Base-by-base conservation (phyloP, 2,329 filamentous ascomycete genomes). In the Xylaria digitata region DNA sequence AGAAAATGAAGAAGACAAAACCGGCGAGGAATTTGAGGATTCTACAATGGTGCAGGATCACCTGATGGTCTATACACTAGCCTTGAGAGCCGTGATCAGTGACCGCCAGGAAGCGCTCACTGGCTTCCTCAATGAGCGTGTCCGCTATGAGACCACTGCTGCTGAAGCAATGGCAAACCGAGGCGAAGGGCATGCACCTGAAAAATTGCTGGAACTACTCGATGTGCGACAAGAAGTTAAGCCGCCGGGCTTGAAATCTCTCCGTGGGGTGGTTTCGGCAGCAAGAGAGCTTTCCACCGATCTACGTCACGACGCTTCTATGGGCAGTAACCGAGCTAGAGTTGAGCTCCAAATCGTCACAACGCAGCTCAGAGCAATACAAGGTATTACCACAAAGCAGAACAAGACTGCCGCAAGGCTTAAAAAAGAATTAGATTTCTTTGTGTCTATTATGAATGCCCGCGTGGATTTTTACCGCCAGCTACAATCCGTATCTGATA, bases 401-500 rank as follows among this genome's bases (percentile, higher is more conserved):
- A 82, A 71, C 40, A 89, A 89, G 73, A 82, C 79, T 0, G 74
- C 77, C 0, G 66, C 75, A 2, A 78, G 78, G 5, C 77, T 90
- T 13, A 89, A 92, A 67, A 87, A 87, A 66, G 94, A 97, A 77
- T 81, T 93, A 6, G 90, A 95, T 53, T 81, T 89, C 32, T 96
- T 97, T 76, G 90, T 89, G 32, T 83, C 85, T 17, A 88, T 91
- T 0, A 94, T 97, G 88, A 98, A 98, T 74, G 85, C 89, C 43
- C 90, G 96, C 15, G 81, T 97, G 0, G 93, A 96, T 64, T 98
- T 94, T 76, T 98, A 98, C 76, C 89, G 91, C 5, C 94, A 97
- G 75, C 84, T 98, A 11, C 96, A 98, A 76, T 87, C 88, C 30
- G 89, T 98, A n/a, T 97, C 94, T 0, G 95, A 98, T 75, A 92